phyloP scores from a whole-genome alignment of 805 yeast species.

The Lipomyces chichibuensis region DNA sequence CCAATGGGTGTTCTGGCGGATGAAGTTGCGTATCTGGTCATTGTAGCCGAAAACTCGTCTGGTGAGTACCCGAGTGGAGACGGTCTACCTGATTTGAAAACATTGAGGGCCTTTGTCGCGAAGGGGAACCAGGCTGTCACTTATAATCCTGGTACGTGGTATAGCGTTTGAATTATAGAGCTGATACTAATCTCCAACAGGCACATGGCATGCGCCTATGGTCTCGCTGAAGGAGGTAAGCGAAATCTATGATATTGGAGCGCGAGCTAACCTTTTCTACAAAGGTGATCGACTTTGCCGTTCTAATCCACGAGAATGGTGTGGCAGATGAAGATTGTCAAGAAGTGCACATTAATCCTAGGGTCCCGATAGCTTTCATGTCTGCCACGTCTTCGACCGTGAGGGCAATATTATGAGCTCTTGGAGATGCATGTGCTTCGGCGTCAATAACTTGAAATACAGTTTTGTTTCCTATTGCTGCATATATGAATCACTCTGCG shows the following conservation, averaged over 20 bases:
- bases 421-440: not conserved
- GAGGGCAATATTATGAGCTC: not conserved
- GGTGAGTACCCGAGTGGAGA: conserved; percentile 42
- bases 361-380: conserved; percentile 49
- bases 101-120: conserved; percentile 70
- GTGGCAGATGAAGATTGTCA: conserved; percentile 78
- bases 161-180: not conserved
- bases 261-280: not conserved
- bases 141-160: conserved; percentile 32
- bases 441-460: not conserved
- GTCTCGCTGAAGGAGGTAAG: conserved; percentile 63
- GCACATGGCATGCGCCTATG: conserved; percentile 98
- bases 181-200: conserved; percentile 38
- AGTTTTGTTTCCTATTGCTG: not conserved
- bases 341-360: conserved; percentile 69
- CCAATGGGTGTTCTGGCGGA: conserved; percentile 73
- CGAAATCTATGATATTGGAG: too few relatives aligned
- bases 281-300: conserved; percentile 72
- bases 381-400: not conserved
- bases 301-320: conserved; percentile 83
- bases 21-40: conserved; percentile 68
- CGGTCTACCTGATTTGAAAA: conserved; percentile 63
- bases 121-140: conserved; percentile 87
- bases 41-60: conserved; percentile 65
- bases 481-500: too few relatives aligned